Evolutionary conservation across 2,329 filamentous ascomycete genomes (phyloP).

Genomic region (Drechslerella stenobrocha): DNA sequence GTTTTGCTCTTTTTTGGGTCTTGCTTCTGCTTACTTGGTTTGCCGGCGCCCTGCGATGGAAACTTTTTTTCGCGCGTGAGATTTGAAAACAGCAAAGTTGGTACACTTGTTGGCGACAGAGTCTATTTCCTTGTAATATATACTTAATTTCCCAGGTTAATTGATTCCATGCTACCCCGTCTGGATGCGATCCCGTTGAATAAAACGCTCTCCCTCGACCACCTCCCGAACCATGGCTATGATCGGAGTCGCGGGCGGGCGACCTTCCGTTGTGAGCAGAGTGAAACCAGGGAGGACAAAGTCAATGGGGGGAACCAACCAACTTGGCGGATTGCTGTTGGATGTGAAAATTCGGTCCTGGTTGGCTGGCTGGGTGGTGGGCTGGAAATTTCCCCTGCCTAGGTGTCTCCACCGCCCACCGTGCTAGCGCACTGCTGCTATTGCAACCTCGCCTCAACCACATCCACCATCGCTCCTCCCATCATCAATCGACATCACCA

Average conservation of each 20-base stretch:
- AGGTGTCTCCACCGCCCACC: conserved; percentile 9
- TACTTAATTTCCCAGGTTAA: not conserved
- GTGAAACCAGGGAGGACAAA: conserved; percentile 19
- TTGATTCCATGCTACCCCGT: not conserved
- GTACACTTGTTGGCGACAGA: conserved; percentile 9
- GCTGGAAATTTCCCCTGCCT: conserved; percentile 34
- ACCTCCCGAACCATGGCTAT: not conserved
- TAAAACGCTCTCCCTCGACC: too few relatives aligned
- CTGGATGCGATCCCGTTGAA: not conserved
- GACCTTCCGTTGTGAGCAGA: conserved; percentile 3
- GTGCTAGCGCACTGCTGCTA: conserved; percentile 1
- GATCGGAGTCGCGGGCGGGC: not conserved
- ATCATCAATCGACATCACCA: conserved; percentile 26
- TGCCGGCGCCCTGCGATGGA: conserved; percentile 14
- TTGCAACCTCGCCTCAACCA: conserved; percentile 21
- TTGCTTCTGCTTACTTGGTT: not conserved
- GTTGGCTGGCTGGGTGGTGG: conserved; percentile 24
- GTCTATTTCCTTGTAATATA: conserved; percentile 26
- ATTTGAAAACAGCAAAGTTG: not conserved
- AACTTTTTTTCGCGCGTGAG: conserved; percentile 3
- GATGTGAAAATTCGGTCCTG: conserved; percentile 18
- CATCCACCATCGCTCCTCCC: conserved; percentile 25
- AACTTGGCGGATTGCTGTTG: conserved; percentile 26
- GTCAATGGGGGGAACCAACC: conserved; percentile 18
- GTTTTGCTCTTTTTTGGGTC: not conserved